These are phyloP conservation scores for Ogataea trehalophila DNA, from an alignment of 805 yeast species.

Conservation along the genomic window DNA sequence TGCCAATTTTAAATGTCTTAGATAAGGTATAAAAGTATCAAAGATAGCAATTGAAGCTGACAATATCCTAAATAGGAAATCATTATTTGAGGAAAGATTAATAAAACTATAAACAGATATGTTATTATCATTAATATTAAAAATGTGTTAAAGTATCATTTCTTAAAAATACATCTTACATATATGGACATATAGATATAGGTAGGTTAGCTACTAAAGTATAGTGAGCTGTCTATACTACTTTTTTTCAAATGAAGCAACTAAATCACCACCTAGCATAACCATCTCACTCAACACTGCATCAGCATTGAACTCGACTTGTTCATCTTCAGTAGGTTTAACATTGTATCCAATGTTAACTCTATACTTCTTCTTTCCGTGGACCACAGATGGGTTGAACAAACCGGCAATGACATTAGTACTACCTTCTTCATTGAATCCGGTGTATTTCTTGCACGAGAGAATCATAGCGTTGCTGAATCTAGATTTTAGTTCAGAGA, in stretches of 20 bases:
- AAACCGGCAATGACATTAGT: conserved; percentile 70
- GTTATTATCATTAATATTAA: too few species aligned
- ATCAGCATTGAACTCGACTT: conserved; percentile 61
- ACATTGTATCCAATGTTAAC: conserved; percentile 75
- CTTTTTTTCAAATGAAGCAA: conserved; percentile 27
- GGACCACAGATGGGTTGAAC: conserved; percentile 58
- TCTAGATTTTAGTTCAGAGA: conserved; percentile 54
- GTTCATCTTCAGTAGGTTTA: conserved; percentile 48
- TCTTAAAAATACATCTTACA: too few species aligned
- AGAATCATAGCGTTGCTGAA: conserved; percentile 68
- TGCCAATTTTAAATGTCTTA: too few species aligned
- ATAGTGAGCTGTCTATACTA: background rate
- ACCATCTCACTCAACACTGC: conserved; percentile 72
- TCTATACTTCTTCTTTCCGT: conserved; percentile 62
- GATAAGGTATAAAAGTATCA: too few species aligned
- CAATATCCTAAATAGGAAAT: too few species aligned
- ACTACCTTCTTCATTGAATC: conserved; percentile 46
- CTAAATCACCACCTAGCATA: conserved; percentile 63
- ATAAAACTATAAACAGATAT: too few species aligned
- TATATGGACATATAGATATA: background rate
- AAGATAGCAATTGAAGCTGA: too few species aligned
- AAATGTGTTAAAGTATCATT: too few species aligned
- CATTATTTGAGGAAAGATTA: too few species aligned
- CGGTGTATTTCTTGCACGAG: conserved; percentile 54
- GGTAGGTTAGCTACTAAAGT: background rate